phyloP scores from a whole-genome alignment of 495 filamentous ascomycete genomes.

The Sordaria brevicollis region DNA sequence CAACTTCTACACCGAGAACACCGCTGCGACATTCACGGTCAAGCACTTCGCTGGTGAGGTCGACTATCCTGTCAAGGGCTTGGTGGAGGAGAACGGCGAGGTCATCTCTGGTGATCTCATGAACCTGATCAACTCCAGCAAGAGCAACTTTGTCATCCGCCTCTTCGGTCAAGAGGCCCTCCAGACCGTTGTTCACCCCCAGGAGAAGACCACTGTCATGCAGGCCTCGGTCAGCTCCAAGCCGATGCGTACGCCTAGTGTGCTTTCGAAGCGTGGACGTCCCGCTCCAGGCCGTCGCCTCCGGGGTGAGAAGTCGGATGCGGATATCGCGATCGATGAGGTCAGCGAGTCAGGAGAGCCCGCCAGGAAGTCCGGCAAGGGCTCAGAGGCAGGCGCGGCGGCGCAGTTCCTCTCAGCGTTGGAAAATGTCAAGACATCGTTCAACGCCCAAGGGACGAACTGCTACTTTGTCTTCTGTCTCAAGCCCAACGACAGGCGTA shows the following conservation, averaged over 20 bases:
- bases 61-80: slow-evolving; percentile 77
- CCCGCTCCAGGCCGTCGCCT: slow-evolving; percentile 32
- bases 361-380: slow-evolving; percentile 14
- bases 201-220: slow-evolving; percentile 83
- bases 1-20: slow-evolving; percentile 72
- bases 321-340: slow-evolving; percentile 32
- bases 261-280: slow-evolving; percentile 54
- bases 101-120: slow-evolving; percentile 91
- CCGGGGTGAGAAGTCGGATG: slow-evolving; percentile 26
- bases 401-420: slow-evolving; percentile 86
- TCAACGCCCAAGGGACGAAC: slow-evolving; percentile 73
- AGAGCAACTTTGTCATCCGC: slow-evolving; percentile 76
- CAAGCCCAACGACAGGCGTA: slow-evolving; percentile 93
- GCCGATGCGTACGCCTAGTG: slow-evolving; percentile 82
- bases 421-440: slow-evolving; percentile 75
- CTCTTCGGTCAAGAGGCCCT: slow-evolving; percentile 91
- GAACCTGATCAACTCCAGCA: slow-evolving; percentile 83
- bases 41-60: slow-evolving; percentile 94
- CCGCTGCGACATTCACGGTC: slow-evolving; percentile 70
- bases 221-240: slow-evolving; percentile 94
- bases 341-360: slow-evolving; percentile 40
- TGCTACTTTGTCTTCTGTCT: slow-evolving; percentile 95
- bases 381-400: slow-evolving; percentile 68
- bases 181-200: slow-evolving; percentile 80
- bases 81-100: slow-evolving; percentile 92